Conservation (phyloP, 1,284 basidiomycete genomes). For the Limonomyces culmigenus region DNA sequence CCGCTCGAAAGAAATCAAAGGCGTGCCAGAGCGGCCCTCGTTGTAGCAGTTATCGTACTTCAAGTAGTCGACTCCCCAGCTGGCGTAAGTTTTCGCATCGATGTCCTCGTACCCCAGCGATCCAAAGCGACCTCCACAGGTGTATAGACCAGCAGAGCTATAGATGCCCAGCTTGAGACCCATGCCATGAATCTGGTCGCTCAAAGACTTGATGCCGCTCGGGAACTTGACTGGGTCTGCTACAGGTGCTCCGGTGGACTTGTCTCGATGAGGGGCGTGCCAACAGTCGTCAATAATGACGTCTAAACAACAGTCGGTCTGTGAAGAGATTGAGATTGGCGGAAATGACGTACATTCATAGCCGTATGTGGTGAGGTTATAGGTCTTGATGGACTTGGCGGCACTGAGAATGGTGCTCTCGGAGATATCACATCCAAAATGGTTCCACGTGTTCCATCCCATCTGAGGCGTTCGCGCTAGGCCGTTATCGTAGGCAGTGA, state of each 20-base stretch:
- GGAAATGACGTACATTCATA: slow-evolving; percentile 14
- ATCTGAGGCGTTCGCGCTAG: slow-evolving; percentile 21
- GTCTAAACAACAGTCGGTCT: slow-evolving; percentile 11
- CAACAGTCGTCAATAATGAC: slow-evolving; percentile 19
- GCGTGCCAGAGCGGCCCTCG: slow-evolving; percentile 23
- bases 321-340: background rate
- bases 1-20: slow-evolving; percentile 21
- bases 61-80: slow-evolving; percentile 25
- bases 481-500: slow-evolving; percentile 17
- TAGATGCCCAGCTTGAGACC: slow-evolving; percentile 32
- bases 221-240: slow-evolving; percentile 25
- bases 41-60: slow-evolving; percentile 33
- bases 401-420: slow-evolving; percentile 17
- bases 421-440: slow-evolving; percentile 18
- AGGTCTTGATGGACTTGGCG: slow-evolving; percentile 14
- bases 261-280: slow-evolving; percentile 16
- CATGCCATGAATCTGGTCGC: slow-evolving; percentile 21
- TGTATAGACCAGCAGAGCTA: slow-evolving; percentile 26
- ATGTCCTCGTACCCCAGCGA: slow-evolving; percentile 27
- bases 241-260: slow-evolving; percentile 14
- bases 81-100: slow-evolving; percentile 27
- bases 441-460: slow-evolving; percentile 23
- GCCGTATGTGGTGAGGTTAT: slow-evolving; percentile 13
- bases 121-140: slow-evolving; percentile 24
- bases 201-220: slow-evolving; percentile 22